phyloP scores from a whole-genome alignment of 176 grass and related monocot species.

The Dendrocalamus sinicus region DNA sequence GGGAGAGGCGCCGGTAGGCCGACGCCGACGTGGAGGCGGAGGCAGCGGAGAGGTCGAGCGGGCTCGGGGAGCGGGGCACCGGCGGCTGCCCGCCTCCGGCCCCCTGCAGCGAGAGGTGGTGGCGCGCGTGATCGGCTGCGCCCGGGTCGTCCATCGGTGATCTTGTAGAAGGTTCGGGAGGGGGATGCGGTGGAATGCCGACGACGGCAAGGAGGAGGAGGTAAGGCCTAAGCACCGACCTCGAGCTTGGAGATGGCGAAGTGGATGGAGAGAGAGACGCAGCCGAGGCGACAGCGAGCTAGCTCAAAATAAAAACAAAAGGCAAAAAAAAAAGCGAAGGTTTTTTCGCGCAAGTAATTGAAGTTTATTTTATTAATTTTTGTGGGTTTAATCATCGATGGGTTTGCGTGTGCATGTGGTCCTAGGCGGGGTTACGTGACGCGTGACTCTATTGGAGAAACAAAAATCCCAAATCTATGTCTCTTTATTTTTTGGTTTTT shows the following conservation, averaged over 20 bases:
- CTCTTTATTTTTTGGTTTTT: not conserved
- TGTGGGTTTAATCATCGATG: not conserved
- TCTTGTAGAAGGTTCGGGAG: not conserved
- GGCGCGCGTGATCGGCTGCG: conserved; percentile 35
- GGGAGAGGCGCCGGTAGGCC: conserved; percentile 47
- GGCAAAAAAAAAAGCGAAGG: no score
- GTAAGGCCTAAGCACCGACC: conserved; percentile 6
- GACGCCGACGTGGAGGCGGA: not conserved
- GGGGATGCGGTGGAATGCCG: conserved; percentile 49
- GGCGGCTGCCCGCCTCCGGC: conserved; percentile 33
- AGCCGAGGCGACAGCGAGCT: conserved; percentile 27
- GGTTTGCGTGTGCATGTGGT: conserved; percentile 61
- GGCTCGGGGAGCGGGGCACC: conserved; percentile 53
- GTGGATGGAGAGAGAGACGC: conserved; percentile 23
- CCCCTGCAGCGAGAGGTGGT: conserved; percentile 37
- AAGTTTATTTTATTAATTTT: not conserved
- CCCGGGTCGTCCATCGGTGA: conserved; percentile 41
- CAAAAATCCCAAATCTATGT: not conserved
- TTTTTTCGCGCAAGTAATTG: conserved; percentile 14
- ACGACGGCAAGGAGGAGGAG: conserved; percentile 1
- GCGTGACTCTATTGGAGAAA: conserved; percentile 25
- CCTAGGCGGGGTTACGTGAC: conserved; percentile 47
- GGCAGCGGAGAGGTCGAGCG: conserved; percentile 50
- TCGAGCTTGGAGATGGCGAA: conserved; percentile 24
- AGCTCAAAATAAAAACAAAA: conserved; percentile 11